Evolutionary conservation across 257 asterid species (phyloP).

Genomic region (Ilex asprella): DNA sequence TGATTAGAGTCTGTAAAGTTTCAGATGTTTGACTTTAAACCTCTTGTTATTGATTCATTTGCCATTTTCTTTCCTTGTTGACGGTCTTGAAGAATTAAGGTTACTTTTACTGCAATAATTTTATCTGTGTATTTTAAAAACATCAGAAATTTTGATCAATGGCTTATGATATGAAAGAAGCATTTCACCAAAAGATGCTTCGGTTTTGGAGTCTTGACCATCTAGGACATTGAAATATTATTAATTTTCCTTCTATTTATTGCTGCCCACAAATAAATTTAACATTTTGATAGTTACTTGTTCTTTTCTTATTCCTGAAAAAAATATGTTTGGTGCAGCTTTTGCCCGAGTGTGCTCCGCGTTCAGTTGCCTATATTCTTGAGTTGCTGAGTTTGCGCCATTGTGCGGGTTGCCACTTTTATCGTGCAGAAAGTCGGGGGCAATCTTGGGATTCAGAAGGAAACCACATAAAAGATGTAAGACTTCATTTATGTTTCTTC

Average conservation of each 20-base stretch:
- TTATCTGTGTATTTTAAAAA: no score
- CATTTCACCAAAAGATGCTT: no score
- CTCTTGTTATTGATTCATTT: no score
- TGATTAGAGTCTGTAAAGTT: no score
- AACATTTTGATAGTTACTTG: not conserved
- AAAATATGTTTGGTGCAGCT: slow-evolving; percentile 41
- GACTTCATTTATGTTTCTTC: slow-evolving; percentile 6
- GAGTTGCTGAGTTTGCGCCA: slow-evolving; percentile 64
- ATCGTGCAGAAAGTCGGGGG: slow-evolving; percentile 84
- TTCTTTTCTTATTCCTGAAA: not conserved
- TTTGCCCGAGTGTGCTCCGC: slow-evolving; percentile 88
- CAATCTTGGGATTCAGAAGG: slow-evolving; percentile 75
- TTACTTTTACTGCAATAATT: no score
- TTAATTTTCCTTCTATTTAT: not conserved
- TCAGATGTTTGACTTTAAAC: no score
- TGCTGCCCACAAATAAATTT: no score
- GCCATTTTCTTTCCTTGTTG: no score
- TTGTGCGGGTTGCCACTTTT: slow-evolving; percentile 84
- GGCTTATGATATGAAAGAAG: no score
- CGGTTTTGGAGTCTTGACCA: not conserved
- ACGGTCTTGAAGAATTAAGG: no score
- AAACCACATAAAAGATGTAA: slow-evolving; percentile 78
- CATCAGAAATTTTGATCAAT: no score
- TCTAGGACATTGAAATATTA: not conserved
- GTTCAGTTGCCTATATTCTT: slow-evolving; percentile 56